Evolutionary conservation across 116 monocot species (phyloP).

Genomic region (Cymodocea nodosa): DNA sequence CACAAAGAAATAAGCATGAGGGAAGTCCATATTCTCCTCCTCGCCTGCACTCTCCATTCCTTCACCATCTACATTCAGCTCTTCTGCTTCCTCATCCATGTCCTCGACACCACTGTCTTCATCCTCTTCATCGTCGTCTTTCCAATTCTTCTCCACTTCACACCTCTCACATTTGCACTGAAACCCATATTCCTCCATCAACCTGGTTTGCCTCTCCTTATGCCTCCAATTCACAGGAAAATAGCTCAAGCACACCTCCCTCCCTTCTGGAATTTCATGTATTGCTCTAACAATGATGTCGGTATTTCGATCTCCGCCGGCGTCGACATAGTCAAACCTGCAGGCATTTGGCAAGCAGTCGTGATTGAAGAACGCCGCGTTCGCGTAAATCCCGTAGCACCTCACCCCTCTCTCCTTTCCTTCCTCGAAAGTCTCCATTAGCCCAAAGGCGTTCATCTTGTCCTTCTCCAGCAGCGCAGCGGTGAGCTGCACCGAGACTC

Average conservation of each 20-base stretch:
- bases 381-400: slow-evolving; percentile 62
- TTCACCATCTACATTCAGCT: slow-evolving; percentile 1
- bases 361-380: slow-evolving; percentile 72
- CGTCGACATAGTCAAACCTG: slow-evolving; percentile 74
- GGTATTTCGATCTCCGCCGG: slow-evolving; percentile 18
- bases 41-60: background rate
- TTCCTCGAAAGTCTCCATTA: slow-evolving; percentile 11
- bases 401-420: slow-evolving; percentile 12
- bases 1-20: slow-evolving; percentile 79
- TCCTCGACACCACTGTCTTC: slow-evolving; percentile 8
- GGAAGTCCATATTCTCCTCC: slow-evolving; percentile 39
- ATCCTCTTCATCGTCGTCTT: slow-evolving; percentile 39
- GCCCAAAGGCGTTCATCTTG: slow-evolving; percentile 16
- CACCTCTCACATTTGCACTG: slow-evolving; percentile 72
- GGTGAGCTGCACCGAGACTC: slow-evolving; percentile 12
- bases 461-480: slow-evolving; percentile 17
- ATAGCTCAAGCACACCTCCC: slow-evolving; percentile 88
- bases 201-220: slow-evolving; percentile 58
- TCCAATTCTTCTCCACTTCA: slow-evolving; percentile 73
- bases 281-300: slow-evolving; percentile 62
- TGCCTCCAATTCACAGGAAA: slow-evolving; percentile 72
- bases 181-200: slow-evolving; percentile 76
- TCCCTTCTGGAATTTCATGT: slow-evolving; percentile 60
- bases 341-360: slow-evolving; percentile 93
- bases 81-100: slow-evolving; percentile 4